These are phyloP conservation scores for Aspergillus ibericus DNA, from an alignment of 2,329 filamentous ascomycete species.

Conservation along the genomic window DNA sequence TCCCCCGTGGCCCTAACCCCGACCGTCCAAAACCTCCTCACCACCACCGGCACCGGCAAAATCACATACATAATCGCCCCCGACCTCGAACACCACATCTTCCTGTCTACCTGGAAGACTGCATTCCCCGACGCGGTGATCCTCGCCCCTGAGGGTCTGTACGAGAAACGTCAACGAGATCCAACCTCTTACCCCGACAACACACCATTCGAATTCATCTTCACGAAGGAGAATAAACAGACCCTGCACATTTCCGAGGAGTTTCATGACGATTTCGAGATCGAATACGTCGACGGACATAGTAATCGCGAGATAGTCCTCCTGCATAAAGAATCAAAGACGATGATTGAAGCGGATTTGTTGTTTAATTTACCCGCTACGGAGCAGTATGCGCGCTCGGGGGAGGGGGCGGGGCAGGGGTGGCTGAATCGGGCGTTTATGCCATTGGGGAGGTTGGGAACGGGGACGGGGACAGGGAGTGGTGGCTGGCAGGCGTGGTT, in stretches of 20 bases:
- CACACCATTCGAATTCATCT: not conserved
- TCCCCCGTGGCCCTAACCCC: constrained; percentile 57
- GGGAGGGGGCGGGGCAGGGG: constrained; percentile 55
- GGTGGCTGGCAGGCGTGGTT: not conserved
- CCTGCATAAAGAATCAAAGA: constrained; percentile 68
- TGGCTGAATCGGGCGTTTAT: not conserved
- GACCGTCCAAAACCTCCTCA: constrained; percentile 59
- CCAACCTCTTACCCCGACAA: not conserved
- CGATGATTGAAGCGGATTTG: constrained; percentile 83
- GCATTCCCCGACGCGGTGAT: constrained; percentile 76
- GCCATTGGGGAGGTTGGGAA: not conserved
- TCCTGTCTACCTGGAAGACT: constrained; percentile 77
- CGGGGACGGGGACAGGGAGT: too few relatives aligned
- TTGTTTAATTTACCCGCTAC: constrained; percentile 84
- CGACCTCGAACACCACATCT: constrained; percentile 93
- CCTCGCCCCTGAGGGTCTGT: constrained; percentile 76
- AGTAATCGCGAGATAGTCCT: not conserved
- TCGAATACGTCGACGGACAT: not conserved
- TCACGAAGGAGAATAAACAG: not conserved
- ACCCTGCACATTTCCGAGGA: not conserved
- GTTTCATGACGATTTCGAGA: not conserved
- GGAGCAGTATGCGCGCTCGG: constrained; percentile 72
- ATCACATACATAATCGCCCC: constrained; percentile 82
- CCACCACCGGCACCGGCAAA: constrained; percentile 63
- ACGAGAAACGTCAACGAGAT: constrained; percentile 66